Base-by-base conservation (phyloP, 805 yeast species). In the Ogataea degrootiae region DNA sequence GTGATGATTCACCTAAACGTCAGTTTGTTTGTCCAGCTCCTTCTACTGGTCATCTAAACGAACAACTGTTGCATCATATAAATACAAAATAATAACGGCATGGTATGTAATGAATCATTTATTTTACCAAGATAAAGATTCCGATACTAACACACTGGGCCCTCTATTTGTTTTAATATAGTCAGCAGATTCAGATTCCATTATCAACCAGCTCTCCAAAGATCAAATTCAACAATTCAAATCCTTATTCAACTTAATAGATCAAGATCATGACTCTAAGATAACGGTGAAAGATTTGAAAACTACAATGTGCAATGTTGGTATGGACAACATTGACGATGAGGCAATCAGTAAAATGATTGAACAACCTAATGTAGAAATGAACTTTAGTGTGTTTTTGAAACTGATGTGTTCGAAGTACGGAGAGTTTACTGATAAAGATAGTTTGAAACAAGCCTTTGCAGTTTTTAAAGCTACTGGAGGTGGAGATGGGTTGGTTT, bases 201-300 rank as follows among this genome's bases (percentile, higher is more conserved):
- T 41, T 34, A 31, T 49, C 15, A 47, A 46, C 26, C 71, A 70
- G 50, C 74, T 88, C 17, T 73, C 83, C 5, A 75, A 79, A 45
- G 80, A 74, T 34, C 88, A 87, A 58, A 79, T 87, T 23, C 70
- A 79, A 15, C 83, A 77, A 53, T 71, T 86, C 47, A 75, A 87
- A 47, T 85, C 87, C 54, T 82, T 94, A 1, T 91, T 90, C 63
- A 80, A 87, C 29, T 64, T 87, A 55, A 79, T 91, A 7, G 97
- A 91, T 60, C 85, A 85, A 35, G 92, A 91, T 51, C 81, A 84
- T 23, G 95, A 90, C 58, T 88, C 89, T 1, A 60, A 65, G 5
- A 80, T 87, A 39, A 69, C 84, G 1, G 59, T 65, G 31, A 62
- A 70, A 1, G 94, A 87, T 63, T 58, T 91, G 45, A 69, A 67